Evolutionary conservation across 257 asterid species (phyloP).

Genomic region (Nicotiana noctiflora): DNA sequence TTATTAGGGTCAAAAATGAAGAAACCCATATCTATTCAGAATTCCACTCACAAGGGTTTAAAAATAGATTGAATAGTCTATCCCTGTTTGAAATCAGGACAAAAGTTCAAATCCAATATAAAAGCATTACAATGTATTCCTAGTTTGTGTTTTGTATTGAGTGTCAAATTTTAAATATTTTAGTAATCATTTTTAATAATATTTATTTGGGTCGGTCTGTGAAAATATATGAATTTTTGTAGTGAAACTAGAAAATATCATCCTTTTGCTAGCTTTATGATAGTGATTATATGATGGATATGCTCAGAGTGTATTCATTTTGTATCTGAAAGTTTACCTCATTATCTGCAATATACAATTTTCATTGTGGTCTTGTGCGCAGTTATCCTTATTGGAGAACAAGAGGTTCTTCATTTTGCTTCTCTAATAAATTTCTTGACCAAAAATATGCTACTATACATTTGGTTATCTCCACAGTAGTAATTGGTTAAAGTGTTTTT

Average conservation of each 20-base stretch:
- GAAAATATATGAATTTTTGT: neutral
- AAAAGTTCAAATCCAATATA: neutral
- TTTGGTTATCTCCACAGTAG: neutral
- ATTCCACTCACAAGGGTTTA: constrained; percentile 32
- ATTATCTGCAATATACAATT: neutral
- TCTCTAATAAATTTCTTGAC: constrained; percentile 5
- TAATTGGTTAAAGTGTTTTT: neutral
- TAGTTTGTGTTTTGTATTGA: neutral
- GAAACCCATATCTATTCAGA: constrained; percentile 42
- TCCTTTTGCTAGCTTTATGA: neutral
- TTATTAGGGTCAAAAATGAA: constrained; percentile 41
- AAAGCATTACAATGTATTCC: neutral
- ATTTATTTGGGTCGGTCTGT: neutral
- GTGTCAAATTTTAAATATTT: neutral
- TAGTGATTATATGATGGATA: too few relatives aligned
- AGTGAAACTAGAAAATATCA: too few relatives aligned
- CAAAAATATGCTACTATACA: neutral
- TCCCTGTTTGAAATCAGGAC: neutral
- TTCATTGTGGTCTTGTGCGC: neutral
- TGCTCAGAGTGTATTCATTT: too few relatives aligned
- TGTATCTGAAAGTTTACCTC: neutral
- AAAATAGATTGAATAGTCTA: neutral
- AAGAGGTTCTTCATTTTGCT: neutral
- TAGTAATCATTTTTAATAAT: too few relatives aligned
- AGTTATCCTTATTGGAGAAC: neutral